phyloP scores from a whole-genome alignment of 192 early-diverging fungal genomes.

The Coemansia sp. region DNA sequence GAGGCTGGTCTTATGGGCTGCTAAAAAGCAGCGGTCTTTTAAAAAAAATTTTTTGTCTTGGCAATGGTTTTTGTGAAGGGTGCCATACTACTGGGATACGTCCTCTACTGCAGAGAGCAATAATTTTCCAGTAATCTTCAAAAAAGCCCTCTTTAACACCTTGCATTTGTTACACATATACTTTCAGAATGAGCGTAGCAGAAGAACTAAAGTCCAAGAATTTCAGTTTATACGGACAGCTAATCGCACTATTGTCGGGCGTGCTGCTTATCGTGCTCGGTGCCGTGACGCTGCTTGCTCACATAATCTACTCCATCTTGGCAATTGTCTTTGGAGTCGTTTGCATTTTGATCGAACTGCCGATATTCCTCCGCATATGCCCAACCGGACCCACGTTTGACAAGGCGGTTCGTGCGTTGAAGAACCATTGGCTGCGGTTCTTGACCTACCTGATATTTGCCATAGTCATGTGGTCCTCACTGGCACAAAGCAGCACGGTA shows the following conservation, averaged over 20 bases:
- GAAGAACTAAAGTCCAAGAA: slow-evolving; percentile 46
- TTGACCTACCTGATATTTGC: slow-evolving; percentile 50
- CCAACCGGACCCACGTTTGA: slow-evolving; percentile 45
- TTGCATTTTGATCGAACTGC: slow-evolving; percentile 47
- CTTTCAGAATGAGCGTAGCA: slow-evolving; percentile 37
- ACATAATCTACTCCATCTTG: slow-evolving; percentile 50
- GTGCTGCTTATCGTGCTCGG: slow-evolving; percentile 51
- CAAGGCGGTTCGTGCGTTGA: slow-evolving; percentile 30
- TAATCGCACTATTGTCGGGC: slow-evolving; percentile 40
- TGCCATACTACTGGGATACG: too few species aligned
- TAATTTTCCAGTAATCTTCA: too few species aligned
- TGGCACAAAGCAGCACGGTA: slow-evolving; percentile 43
- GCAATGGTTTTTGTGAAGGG: too few species aligned
- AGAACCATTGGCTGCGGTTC: slow-evolving; percentile 53
- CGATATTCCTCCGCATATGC: slow-evolving; percentile 35
- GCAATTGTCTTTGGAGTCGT: slow-evolving; percentile 50
- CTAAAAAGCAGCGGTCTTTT: slow-evolving; percentile 1
- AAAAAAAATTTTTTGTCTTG: too few species aligned
- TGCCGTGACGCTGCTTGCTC: slow-evolving; percentile 42
- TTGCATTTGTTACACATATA: too few species aligned
- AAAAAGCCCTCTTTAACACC: too few species aligned
- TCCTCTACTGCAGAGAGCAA: too few species aligned
- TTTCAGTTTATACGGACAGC: slow-evolving; percentile 49
- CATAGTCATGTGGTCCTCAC: slow-evolving; percentile 53
- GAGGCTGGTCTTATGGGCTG: too few species aligned